Conservation (phyloP, 805 yeast species). For the Candida germanica region DNA sequence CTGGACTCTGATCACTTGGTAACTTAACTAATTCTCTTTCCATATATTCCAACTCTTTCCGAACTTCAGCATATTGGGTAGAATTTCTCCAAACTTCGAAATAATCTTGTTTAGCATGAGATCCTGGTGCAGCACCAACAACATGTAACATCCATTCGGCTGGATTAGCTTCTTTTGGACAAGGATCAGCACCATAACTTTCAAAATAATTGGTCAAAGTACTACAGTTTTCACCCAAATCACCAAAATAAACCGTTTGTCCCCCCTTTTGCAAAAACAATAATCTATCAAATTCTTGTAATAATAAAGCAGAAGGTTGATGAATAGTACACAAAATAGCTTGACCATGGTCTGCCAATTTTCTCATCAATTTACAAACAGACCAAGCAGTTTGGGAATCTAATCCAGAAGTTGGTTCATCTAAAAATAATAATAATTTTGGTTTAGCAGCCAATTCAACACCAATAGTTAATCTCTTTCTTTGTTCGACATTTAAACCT, state of each 20-base stretch:
- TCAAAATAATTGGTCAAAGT: conserved; percentile 66
- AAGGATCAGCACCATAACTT: conserved; percentile 57
- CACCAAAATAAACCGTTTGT: conserved; percentile 77
- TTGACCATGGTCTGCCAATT: conserved; percentile 49
- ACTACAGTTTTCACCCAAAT: conserved; percentile 62
- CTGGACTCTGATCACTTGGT: conserved; percentile 24
- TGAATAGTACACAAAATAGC: conserved; percentile 67
- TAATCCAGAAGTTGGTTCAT: conserved; percentile 63
- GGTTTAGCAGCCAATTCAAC: conserved; percentile 43
- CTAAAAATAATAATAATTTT: conserved; percentile 47
- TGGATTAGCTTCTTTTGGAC: conserved; percentile 37
- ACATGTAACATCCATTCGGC: conserved; percentile 87
- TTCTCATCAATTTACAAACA: conserved; percentile 47
- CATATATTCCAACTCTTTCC: conserved; percentile 51
- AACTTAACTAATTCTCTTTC: conserved; percentile 51
- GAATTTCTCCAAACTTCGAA: conserved; percentile 77
- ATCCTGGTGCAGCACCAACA: conserved; percentile 80
- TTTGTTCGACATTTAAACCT: conserved; percentile 45
- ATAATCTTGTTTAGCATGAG: conserved; percentile 68
- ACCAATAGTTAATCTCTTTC: conserved; percentile 41
- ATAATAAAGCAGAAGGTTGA: conserved; percentile 51
- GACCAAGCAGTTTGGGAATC: conserved; percentile 61
- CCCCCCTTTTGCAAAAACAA: conserved; percentile 31
- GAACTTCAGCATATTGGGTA: conserved; percentile 46
- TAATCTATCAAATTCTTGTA: conserved; percentile 32